Evolutionary conservation across 2,329 filamentous ascomycete species (phyloP).

Genomic region (Ophiostoma fasciatum): DNA sequence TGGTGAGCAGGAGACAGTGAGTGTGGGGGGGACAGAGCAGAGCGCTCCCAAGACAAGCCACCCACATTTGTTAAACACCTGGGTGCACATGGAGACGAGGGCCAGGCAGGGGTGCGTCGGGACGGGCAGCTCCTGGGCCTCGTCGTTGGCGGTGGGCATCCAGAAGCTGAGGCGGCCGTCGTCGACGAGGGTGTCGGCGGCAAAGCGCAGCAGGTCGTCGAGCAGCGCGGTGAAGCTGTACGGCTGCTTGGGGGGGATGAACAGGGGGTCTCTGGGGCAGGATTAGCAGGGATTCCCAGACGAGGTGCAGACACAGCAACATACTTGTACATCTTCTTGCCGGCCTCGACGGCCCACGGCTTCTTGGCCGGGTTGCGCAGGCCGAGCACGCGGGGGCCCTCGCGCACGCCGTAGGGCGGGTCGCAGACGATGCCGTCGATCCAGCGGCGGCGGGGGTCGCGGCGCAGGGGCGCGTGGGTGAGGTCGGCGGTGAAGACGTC

Average conservation of each 20-base stretch:
- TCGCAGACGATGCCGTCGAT: slow-evolving; percentile 92
- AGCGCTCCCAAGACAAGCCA: background rate
- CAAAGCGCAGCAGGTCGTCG: slow-evolving; percentile 76
- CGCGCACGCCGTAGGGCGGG: slow-evolving; percentile 87
- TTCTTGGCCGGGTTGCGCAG: slow-evolving; percentile 49
- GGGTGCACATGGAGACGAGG: slow-evolving; percentile 62
- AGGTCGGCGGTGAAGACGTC: slow-evolving; percentile 77
- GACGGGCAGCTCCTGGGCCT: slow-evolving; percentile 60
- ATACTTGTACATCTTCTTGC: slow-evolving; percentile 53
- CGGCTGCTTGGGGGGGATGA: slow-evolving; percentile 75
- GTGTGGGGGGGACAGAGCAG: background rate
- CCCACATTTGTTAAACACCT: slow-evolving; percentile 77
- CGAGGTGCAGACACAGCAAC: slow-evolving; percentile 18
- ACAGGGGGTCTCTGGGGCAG: slow-evolving; percentile 37
- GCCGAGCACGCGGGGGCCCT: slow-evolving; percentile 80
- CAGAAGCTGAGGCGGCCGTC: slow-evolving; percentile 77
- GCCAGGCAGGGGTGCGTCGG: slow-evolving; percentile 64
- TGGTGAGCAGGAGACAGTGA: background rate
- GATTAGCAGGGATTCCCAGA: too few relatives aligned
- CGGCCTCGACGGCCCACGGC: slow-evolving; percentile 50
- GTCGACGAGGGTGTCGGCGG: slow-evolving; percentile 60
- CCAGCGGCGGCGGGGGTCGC: slow-evolving; percentile 23
- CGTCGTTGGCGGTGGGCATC: slow-evolving; percentile 85
- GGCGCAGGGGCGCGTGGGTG: slow-evolving; percentile 66
- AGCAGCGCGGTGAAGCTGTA: slow-evolving; percentile 89